Conservation (phyloP, 176 grass and related monocot genomes). For the Puccinellia tenuiflora region DNA sequence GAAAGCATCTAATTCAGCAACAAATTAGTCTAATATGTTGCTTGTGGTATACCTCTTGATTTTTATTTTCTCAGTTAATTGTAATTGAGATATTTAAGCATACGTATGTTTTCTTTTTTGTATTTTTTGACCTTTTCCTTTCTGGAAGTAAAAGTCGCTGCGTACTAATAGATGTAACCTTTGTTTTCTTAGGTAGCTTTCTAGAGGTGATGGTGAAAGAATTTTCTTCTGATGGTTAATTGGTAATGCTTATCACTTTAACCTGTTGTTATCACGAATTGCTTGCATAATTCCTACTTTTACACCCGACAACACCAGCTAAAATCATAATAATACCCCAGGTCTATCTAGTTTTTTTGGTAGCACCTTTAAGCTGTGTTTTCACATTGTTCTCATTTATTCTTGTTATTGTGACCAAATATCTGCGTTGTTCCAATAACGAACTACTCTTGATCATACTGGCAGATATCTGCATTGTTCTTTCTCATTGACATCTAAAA, state of each 20-base stretch:
- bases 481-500: neutral
- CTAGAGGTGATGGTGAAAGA: conserved; percentile 12
- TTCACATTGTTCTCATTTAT: neutral
- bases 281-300: neutral
- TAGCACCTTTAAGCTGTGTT: neutral
- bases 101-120: neutral
- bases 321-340: neutral
- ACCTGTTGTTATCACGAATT: neutral
- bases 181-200: conserved; percentile 5
- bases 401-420: neutral
- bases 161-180: neutral
- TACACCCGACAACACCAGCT: neutral
- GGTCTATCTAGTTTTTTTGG: neutral
- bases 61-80: conserved; percentile 24
- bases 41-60: conserved; percentile 20
- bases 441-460: neutral
- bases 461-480: neutral
- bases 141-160: neutral
- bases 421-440: neutral
- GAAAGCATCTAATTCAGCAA: conserved; percentile 46
- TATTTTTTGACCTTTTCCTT: neutral
- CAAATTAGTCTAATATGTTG: conserved; percentile 17
- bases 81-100: conserved; percentile 17
- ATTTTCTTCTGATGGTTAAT: neutral
- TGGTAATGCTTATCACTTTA: neutral